Base-by-base conservation (phyloP, 495 filamentous ascomycete species). In the Penicillium soppii region DNA sequence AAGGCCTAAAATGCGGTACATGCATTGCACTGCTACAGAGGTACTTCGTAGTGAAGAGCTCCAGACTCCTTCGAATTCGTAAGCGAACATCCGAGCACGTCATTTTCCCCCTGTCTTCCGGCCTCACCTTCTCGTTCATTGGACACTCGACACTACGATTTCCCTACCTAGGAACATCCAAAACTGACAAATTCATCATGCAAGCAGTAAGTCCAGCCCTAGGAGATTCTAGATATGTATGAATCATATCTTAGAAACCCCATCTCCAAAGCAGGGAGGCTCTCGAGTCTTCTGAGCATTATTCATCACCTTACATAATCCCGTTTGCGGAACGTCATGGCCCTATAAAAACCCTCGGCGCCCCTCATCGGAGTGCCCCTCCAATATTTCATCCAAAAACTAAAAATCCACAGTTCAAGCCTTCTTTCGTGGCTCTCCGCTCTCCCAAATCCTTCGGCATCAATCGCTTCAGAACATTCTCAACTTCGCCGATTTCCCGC, bases 391-490 rank as follows among this genome's bases (percentile, higher is more conserved):
- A n/a, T n/a, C 45, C 33, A 58, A 56, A 54, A 47, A 45, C 56
- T 56, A 13, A 47, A 40, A 51, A n/a, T 44, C 43, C 33, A 20
- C 39, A 63, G 51, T 50, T 61, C 50, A 63, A 51, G 42, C 38
- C 56, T 44, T 33, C 59, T 16, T n/a, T 40, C 26, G 25, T 64
- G 45, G 54, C 50, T 32, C 38, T 53, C 29, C 54, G 61, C 39
- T 36, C 50, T 45, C n/a, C n/a, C n/a, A n/a, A n/a, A n/a, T n/a
- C n/a, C n/a, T n/a, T n/a, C n/a, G n/a, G n/a, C n/a, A n/a, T n/a
- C 48, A 53, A 71, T 64, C 50, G 58, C 61, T 61, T 53, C 53
- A 62, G 67, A 23, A 26, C 64, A 16, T 74, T 74, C 43, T 66
- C 71, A 36, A 50, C 53, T 2, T 66, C 71, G 37, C 63, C 68